Evolutionary conservation across 2,329 filamentous ascomycete species (phyloP), one percentile per base, ranked within the genome.

Genomic region (Aspergillus sergii): DNA sequence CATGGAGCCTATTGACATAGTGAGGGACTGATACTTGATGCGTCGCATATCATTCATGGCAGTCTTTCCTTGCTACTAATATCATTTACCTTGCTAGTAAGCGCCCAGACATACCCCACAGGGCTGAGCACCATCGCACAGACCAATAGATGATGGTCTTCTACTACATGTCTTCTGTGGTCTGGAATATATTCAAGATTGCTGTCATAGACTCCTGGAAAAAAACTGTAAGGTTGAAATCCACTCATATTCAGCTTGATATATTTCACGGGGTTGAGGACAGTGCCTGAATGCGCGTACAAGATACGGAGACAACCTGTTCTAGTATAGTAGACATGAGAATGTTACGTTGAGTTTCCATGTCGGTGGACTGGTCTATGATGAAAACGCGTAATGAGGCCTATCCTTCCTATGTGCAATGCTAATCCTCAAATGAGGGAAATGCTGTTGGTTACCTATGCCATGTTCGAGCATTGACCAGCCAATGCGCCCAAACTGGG

Each of bases 401-500:
- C 1, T n/a, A 51, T 34, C 48, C 19, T 34, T 51, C 28, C 8
- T 19, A 12, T 28, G 28, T 30, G 28, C 16, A 9, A 32, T n/a
- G 21, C 14, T 19, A 34, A 30, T 32, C n/a, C 11, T 19, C 48
- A 32, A 12, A 53, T 21, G 14, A 46, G 43, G n/a, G 11, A 26
- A 53, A 21, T 36, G 10, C 55, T 53, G 59, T 55, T 32, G n/a
- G 16, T 53, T 43, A 32, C 32, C 51, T 8, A 16, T 51, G 88
- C 19, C 16, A 34, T 19, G 7, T 19, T 51, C 28, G 48, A 10
- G 28, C 28, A 51, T 30, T 30, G 30, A 30, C 46, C 16, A 51
- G 45, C 14, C 45, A 48, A 28, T 48, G 45, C 45, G 11, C 23
- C 45, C 26, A 30, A 30, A 50, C 9, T 11, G 9, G 46, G 4